Evolutionary conservation across 2,329 filamentous ascomycete species (phyloP).

Genomic region (Aspergillus costaricaensis): DNA sequence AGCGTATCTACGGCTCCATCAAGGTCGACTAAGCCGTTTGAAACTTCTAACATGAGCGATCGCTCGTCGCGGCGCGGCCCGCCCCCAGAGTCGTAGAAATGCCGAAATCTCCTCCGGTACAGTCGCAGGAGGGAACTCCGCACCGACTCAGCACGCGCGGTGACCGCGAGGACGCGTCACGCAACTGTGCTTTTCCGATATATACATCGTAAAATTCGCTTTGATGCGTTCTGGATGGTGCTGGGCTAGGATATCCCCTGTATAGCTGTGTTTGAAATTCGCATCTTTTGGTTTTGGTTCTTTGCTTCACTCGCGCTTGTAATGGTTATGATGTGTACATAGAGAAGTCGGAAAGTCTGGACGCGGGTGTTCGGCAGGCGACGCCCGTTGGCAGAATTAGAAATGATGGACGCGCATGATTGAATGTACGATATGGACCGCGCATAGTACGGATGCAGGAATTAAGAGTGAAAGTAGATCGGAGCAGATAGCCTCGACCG

Average conservation of each 20-base stretch:
- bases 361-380: too few relatives aligned
- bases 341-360: slow-evolving; percentile 2
- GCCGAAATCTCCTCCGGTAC: too few relatives aligned
- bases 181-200: neutral
- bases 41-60: neutral
- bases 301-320: neutral
- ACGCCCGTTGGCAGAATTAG: neutral
- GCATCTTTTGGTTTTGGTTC: slow-evolving; percentile 2
- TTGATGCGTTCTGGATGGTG: neutral
- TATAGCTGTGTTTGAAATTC: slow-evolving; percentile 2
- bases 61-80: neutral
- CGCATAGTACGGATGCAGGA: too few relatives aligned
- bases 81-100: neutral
- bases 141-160: too few relatives aligned
- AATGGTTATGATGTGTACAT: slow-evolving; percentile 18
- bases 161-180: too few relatives aligned
- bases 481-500: neutral
- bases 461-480: too few relatives aligned
- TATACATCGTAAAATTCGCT: neutral
- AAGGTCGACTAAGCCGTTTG: slow-evolving; percentile 75
- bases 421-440: slow-evolving; percentile 7
- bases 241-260: slow-evolving; percentile 12
- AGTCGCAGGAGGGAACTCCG: neutral
- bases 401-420: neutral
- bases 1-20: slow-evolving; percentile 94